Evolutionary conservation across 139 green algal genomes (phyloP).

Genomic region (Microglena sp.): DNA sequence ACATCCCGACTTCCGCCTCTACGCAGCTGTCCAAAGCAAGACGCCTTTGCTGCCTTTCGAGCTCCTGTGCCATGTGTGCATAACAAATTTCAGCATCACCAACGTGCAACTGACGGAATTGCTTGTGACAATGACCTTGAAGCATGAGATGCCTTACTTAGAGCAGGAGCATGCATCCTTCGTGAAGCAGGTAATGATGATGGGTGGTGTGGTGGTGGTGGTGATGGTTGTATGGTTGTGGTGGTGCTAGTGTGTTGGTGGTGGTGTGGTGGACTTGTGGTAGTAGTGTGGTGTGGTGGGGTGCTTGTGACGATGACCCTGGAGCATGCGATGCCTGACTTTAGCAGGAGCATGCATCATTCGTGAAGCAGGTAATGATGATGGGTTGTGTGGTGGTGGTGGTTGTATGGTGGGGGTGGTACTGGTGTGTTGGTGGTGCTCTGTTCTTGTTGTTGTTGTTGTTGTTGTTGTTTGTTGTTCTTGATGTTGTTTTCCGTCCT

Average conservation of each 20-base stretch:
- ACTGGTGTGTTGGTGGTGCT: no score
- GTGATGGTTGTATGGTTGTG: neutral
- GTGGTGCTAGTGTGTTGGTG: neutral
- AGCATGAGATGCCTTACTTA: conserved; percentile 54
- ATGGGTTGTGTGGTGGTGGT: no score
- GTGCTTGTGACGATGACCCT: neutral
- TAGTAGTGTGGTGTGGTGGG: no score
- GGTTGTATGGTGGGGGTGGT: no score
- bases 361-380: no score
- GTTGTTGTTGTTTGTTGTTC: no score
- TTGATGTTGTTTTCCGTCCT: no score
- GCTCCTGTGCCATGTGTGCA: conserved; percentile 14
- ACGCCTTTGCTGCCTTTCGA: conserved; percentile 19
- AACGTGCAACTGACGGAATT: conserved; percentile 26
- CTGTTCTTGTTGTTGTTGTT: no score
- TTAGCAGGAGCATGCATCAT: neutral
- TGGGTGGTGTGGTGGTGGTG: neutral
- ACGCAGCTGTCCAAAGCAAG: conserved; percentile 19
- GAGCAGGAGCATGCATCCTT: conserved; percentile 43
- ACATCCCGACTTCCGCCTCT: conserved; percentile 22
- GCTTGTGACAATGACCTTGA: conserved; percentile 47
- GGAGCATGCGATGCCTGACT: neutral
- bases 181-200: conserved; percentile 11
- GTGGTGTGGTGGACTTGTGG: neutral
- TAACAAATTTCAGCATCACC: conserved; percentile 35